Evolutionary conservation across 2,329 filamentous ascomycete genomes (phyloP).

Genomic region (Monosporascus sp.): DNA sequence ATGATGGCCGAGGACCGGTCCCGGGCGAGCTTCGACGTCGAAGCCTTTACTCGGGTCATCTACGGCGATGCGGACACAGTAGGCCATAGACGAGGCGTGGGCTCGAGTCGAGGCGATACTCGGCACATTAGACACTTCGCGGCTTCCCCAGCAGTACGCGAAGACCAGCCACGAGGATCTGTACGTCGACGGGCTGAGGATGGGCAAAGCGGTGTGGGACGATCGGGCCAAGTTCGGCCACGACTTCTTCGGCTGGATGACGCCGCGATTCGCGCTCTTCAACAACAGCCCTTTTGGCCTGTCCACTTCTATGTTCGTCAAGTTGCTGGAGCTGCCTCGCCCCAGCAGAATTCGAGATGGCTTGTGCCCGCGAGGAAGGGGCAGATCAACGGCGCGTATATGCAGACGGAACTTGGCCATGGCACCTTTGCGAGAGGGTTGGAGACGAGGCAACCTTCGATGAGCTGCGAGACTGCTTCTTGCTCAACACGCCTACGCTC

Average conservation of each 20-base stretch:
- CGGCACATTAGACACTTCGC: constrained; percentile 12
- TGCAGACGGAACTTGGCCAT: constrained; percentile 28
- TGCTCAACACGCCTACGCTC: constrained; percentile 24
- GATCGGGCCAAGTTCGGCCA: constrained; percentile 18
- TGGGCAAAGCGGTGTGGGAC: constrained; percentile 18
- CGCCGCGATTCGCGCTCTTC: constrained; percentile 10
- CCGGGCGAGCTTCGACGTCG: background rate
- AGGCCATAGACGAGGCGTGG: constrained; percentile 7
- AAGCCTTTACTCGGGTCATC: background rate
- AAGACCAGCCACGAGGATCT: constrained; percentile 18
- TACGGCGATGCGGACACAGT: constrained; percentile 1
- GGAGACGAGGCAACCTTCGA: constrained; percentile 28
- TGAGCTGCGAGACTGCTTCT: constrained; percentile 20
- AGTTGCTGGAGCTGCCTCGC: constrained; percentile 8
- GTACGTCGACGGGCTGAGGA: constrained; percentile 18
- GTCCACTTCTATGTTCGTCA: constrained; percentile 13
- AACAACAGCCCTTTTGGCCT: constrained; percentile 12
- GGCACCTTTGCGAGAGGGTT: constrained; percentile 25
- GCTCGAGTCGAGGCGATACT: constrained; percentile 6
- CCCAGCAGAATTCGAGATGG: constrained; percentile 8
- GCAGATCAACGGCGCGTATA: constrained; percentile 24
- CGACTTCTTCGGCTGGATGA: constrained; percentile 15
- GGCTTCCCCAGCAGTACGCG: constrained; percentile 19
- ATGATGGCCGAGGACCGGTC: background rate
- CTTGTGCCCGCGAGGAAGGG: constrained; percentile 7